A percentile compares a stretch with the other conserved stretches of the same genome.
Evolutionary conservation across 129 eudicot species (phyloP).

Genomic region (Escallonia rubra): DNA sequence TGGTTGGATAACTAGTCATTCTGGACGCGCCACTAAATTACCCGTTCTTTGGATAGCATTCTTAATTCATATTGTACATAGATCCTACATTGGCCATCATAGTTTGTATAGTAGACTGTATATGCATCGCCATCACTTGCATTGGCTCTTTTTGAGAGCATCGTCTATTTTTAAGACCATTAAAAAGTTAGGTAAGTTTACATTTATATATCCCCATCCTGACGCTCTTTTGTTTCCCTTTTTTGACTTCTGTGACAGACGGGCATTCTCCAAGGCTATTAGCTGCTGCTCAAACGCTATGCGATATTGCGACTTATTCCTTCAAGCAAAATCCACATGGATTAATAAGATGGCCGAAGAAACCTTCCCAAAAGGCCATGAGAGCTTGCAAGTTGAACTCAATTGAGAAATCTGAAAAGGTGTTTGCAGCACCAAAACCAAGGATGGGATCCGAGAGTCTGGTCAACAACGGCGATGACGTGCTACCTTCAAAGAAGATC

Average conservation of each 20-base stretch:
- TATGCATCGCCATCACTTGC: too few species aligned
- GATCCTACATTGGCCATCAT: too few species aligned
- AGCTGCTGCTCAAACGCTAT: conserved; percentile 75
- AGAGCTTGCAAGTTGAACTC: conserved; percentile 45
- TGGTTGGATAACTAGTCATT: too few species aligned
- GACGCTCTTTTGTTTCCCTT: background rate
- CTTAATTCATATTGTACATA: too few species aligned
- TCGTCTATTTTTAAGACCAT: too few species aligned
- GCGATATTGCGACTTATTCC: conserved; percentile 46
- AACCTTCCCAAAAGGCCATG: conserved; percentile 52
- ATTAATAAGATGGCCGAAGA: conserved; percentile 42
- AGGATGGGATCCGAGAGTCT: conserved; percentile 24
- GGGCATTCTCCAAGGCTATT: conserved; percentile 40
- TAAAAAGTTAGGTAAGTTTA: background rate
- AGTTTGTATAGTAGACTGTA: too few species aligned
- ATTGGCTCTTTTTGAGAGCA: too few species aligned
- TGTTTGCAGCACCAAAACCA: conserved; percentile 38
- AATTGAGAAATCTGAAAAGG: conserved; percentile 44
- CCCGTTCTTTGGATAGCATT: too few species aligned
- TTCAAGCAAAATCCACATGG: conserved; percentile 38
- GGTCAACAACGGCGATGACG: conserved; percentile 16
- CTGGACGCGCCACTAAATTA: too few species aligned
- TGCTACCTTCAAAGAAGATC: conserved; percentile 40
- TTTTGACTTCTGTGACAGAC: conserved; percentile 30
- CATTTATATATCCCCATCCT: background rate